Evolutionary conservation across 2,329 filamentous ascomycete species (phyloP), one percentile per base, ranked within the genome.

Genomic region (Neofusicoccum kwambonambiense): DNA sequence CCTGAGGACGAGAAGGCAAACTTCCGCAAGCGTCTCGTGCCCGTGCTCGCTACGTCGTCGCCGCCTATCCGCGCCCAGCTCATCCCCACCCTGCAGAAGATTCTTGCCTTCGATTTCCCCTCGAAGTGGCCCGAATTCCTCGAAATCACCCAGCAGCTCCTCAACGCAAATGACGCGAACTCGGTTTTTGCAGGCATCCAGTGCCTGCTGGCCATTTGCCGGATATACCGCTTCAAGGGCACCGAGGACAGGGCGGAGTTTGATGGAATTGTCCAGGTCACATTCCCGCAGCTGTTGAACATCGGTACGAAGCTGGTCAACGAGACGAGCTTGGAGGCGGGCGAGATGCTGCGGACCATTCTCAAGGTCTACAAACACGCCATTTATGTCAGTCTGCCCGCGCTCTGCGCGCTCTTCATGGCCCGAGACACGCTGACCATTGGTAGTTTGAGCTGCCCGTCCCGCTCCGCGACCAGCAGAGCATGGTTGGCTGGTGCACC

Each of bases 301-400:
- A 95, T 99, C 73, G 96, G 93, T 71, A 93, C 92, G 75, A 90
- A 91, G 77, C 82, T 98, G 72, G 90, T 97, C 51, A 90, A 92
- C 70, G 93, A 98, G 81, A 91, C 91, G 75, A 97, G 92, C 75
- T 83, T 96, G 70, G 95, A 99, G 79, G 95, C 94, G 17, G 94
- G 92, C 66, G 95, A 98, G 81, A 98, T 99, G 91, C 84, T 99
- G 70, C 91, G 96, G 75, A 89, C 96, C 65, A 92, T 96, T 64
- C 86, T 99, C 74, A 99, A 99, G 83, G 90, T 93, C 42, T 99
- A 96, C 81, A 99, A 99, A 82, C 94, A 99, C 81, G 93, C 95
- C 54, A 96, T 96, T 73, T 99, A 96, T 84, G 91, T 96, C 82
- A 74, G 89, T 82, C 19, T 49, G 27, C 13, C n/a, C 47, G 9